Conservation (phyloP, 805 yeast genomes). For the Ogataea saltuana region DNA sequence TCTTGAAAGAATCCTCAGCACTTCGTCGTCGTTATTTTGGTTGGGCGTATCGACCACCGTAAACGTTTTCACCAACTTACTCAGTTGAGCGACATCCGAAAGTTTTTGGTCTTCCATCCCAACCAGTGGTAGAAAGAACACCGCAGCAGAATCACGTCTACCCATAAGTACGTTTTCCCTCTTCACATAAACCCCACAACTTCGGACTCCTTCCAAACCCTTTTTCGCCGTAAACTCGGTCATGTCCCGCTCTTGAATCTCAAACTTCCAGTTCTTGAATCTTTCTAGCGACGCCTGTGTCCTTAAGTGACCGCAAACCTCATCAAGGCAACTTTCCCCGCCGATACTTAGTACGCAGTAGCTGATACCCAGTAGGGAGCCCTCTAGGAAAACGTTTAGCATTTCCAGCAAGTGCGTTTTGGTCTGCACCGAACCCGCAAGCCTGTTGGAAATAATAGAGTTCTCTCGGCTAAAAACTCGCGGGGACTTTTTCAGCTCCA, state of each 20-base stretch:
- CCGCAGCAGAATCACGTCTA: background rate
- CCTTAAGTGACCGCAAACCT: slow-evolving; percentile 6
- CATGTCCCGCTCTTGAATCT: slow-evolving; percentile 1
- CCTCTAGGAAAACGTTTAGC: slow-evolving; percentile 16
- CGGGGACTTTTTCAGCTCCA: slow-evolving; percentile 20
- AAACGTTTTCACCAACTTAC: background rate
- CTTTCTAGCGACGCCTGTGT: background rate
- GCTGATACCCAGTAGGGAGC: slow-evolving; percentile 15
- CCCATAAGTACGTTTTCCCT: background rate
- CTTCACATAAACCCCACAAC: slow-evolving; percentile 2
- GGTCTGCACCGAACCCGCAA: slow-evolving; percentile 4
- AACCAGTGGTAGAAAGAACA: background rate
- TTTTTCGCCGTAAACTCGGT: background rate
- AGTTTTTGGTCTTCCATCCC: background rate
- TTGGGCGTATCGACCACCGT: background rate
- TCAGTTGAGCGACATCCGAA: background rate
- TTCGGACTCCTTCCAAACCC: background rate
- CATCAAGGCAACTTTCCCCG: background rate
- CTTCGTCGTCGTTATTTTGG: background rate
- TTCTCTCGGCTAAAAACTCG: slow-evolving; percentile 16
- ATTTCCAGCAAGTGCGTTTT: slow-evolving; percentile 1
- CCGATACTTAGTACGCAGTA: slow-evolving; percentile 9
- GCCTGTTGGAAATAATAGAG: background rate
- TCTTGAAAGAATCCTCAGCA: background rate
- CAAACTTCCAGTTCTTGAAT: slow-evolving; percentile 8